Evolutionary conservation across 2,329 filamentous ascomycete species (phyloP).

Genomic region (Nemania serpens): DNA sequence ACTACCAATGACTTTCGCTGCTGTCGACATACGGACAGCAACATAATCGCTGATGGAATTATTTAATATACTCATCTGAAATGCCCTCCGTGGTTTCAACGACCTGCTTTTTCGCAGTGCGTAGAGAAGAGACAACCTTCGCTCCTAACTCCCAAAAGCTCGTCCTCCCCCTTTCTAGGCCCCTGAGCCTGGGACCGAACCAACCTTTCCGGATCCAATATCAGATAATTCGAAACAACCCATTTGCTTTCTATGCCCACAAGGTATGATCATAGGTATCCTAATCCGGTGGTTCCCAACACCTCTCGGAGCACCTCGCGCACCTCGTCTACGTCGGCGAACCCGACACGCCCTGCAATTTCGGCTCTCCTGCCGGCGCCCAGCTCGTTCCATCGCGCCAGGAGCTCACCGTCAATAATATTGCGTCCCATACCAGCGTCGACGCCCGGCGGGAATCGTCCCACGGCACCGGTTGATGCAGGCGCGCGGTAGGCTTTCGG

Average conservation of each 20-base stretch:
- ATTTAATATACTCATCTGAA: constrained; percentile 5
- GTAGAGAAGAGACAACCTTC: neutral
- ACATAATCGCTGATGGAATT: neutral
- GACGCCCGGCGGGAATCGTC: constrained; percentile 53
- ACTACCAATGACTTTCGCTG: neutral
- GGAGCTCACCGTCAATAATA: constrained; percentile 77
- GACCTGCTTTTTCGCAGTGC: neutral
- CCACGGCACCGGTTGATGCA: constrained; percentile 52
- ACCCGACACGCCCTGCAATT: constrained; percentile 75
- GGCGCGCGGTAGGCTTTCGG: constrained; percentile 74
- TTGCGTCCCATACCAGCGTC: constrained; percentile 65
- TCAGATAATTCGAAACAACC: neutral
- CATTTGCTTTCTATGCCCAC: neutral
- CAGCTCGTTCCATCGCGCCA: constrained; percentile 77
- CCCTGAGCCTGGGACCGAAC: neutral
- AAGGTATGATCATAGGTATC: constrained; percentile 44
- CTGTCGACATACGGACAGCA: neutral
- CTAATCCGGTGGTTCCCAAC: constrained; percentile 59
- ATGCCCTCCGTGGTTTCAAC: neutral
- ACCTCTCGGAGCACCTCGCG: constrained; percentile 64
- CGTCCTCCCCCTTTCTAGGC: constrained; percentile 9
- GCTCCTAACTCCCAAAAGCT: constrained; percentile 11
- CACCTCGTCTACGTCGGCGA: constrained; percentile 63
- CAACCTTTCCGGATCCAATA: constrained; percentile 1
- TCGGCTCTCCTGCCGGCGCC: constrained; percentile 72